Evolutionary conservation across 108 stramenopile genomes (phyloP).

Genomic region (Cyclostephanos tholiformis): DNA sequence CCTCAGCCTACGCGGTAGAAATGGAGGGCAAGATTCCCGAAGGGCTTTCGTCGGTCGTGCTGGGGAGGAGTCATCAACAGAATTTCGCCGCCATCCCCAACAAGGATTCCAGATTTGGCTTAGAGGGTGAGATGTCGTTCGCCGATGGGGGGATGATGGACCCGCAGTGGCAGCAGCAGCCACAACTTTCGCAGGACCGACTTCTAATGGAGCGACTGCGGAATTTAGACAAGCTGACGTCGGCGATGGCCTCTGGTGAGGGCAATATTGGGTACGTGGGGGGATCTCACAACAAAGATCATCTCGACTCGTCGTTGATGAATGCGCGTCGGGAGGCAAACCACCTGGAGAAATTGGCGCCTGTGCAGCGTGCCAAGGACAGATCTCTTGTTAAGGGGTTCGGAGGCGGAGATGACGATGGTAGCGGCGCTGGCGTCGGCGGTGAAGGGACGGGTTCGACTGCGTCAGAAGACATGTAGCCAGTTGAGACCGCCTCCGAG

Average conservation of each 20-base stretch:
- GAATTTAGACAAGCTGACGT: constrained; percentile 15
- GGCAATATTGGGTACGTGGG: constrained; percentile 1
- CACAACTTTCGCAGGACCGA: constrained; percentile 14
- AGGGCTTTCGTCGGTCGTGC: constrained; percentile 24
- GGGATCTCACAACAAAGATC: too few species aligned
- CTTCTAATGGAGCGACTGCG: constrained; percentile 33
- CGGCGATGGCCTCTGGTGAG: not conserved
- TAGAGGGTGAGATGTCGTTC: not conserved
- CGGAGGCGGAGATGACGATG: constrained; percentile 1
- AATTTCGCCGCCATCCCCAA: not conserved
- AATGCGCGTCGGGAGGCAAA: constrained; percentile 36
- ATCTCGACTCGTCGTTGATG: constrained; percentile 23
- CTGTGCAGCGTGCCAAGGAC: constrained; percentile 37
- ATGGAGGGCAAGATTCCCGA: constrained; percentile 16
- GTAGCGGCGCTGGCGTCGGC: too few species aligned
- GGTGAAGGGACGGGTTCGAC: too few species aligned
- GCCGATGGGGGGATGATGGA: constrained; percentile 9
- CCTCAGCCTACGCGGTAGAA: too few species aligned
- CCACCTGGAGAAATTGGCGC: constrained; percentile 39
- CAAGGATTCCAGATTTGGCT: not conserved
- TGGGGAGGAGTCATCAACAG: not conserved
- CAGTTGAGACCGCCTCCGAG: too few species aligned
- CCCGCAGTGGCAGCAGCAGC: constrained; percentile 2
- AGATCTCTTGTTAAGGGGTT: constrained; percentile 23
- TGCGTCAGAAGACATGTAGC: too few species aligned